phyloP scores from a whole-genome alignment of 192 early-diverging fungal genomes.

The Phycomyces nitens region DNA sequence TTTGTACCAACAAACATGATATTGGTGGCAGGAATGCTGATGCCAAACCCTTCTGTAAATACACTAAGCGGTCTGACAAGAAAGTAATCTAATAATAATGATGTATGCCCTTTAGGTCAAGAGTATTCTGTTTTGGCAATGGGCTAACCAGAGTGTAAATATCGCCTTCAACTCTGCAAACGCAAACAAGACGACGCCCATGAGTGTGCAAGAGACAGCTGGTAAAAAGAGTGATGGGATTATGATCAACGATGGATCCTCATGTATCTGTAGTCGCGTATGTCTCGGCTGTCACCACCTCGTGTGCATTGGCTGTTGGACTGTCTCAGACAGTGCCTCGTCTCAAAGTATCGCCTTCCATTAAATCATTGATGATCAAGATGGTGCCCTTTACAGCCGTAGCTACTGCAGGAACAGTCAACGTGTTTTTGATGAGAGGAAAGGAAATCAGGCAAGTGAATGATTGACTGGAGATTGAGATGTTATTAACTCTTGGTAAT shows the following conservation, averaged over 20 bases:
- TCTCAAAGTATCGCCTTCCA: slow-evolving; percentile 40
- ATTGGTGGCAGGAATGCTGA: slow-evolving; percentile 80
- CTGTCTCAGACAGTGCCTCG: slow-evolving; percentile 63
- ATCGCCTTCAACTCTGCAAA: slow-evolving; percentile 84
- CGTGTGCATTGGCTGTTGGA: slow-evolving; percentile 71
- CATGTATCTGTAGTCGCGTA: slow-evolving; percentile 58
- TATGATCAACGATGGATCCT: not conserved
- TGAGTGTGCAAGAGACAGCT: slow-evolving; percentile 70
- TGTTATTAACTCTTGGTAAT: not conserved
- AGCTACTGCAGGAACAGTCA: slow-evolving; percentile 75
- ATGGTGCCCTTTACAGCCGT: slow-evolving; percentile 77
- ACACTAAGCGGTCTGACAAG: not conserved
- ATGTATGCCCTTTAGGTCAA: slow-evolving; percentile 30
- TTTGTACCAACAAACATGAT: slow-evolving; percentile 83
- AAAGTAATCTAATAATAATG: no score
- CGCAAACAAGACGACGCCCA: slow-evolving; percentile 77
- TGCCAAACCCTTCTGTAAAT: slow-evolving; percentile 71
- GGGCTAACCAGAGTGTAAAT: slow-evolving; percentile 80
- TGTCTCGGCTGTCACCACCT: slow-evolving; percentile 69
- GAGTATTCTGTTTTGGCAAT: slow-evolving; percentile 73
- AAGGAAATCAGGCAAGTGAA: slow-evolving; percentile 62
- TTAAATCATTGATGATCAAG: slow-evolving; percentile 40
- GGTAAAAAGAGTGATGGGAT: slow-evolving; percentile 35
- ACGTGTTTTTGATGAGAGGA: slow-evolving; percentile 80
- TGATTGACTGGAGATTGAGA: not conserved